phyloP scores from a whole-genome alignment of 768 basidiomycete genomes.

The Dendrothele bispora region DNA sequence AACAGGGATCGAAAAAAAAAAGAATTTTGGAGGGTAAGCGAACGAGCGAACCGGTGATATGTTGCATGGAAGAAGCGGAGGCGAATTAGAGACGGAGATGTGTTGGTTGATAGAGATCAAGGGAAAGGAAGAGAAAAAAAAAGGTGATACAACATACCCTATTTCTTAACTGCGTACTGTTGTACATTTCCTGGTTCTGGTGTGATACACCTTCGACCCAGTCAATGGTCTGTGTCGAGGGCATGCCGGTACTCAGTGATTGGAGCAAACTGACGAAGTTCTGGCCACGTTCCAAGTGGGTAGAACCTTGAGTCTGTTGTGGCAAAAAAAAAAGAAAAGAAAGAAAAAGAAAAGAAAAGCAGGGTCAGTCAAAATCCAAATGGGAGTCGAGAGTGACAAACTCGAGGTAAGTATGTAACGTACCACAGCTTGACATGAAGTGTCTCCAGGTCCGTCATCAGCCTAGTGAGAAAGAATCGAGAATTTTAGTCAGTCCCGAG shows the following conservation, averaged over 20 bases:
- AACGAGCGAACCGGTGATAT: no score
- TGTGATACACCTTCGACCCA: constrained; percentile 8
- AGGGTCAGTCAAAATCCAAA: not conserved
- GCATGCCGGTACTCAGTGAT: not conserved
- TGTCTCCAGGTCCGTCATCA: constrained; percentile 7
- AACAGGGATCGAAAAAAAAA: no score
- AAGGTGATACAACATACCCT: constrained; percentile 1
- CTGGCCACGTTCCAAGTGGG: constrained; percentile 4
- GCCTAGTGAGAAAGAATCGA: not conserved
- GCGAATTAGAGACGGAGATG: no score
- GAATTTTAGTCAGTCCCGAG: not conserved
- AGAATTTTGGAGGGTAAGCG: no score
- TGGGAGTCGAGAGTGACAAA: not conserved
- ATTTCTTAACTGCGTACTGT: constrained; percentile 5
- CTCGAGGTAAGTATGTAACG: not conserved
- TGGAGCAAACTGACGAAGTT: constrained; percentile 5
- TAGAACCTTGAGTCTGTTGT: constrained; percentile 7
- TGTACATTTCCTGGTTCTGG: constrained; percentile 8
- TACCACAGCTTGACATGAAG: constrained; percentile 9
- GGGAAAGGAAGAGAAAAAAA: no score
- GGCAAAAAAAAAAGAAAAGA: no score
- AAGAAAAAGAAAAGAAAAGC: not conserved
- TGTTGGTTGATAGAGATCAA: no score
- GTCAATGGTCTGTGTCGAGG: constrained; percentile 6
- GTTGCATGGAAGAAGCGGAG: no score